These are phyloP conservation scores for Nemania sp. DNA, from an alignment of 2,329 filamentous ascomycete genomes.

Conservation along the genomic window DNA sequence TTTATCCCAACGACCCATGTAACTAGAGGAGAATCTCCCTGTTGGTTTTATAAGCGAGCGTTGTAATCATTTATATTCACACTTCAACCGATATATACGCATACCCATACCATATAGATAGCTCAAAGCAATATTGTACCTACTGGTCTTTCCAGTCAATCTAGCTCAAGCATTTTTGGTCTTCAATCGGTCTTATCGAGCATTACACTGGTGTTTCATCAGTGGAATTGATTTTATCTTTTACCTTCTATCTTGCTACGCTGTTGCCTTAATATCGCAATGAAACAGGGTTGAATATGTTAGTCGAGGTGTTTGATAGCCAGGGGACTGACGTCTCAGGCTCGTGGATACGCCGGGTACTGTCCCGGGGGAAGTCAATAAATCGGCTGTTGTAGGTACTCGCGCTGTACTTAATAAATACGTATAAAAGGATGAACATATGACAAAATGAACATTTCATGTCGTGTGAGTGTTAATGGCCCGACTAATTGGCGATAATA, in stretches of 20 bases:
- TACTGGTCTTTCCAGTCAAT: background rate
- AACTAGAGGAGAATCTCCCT: constrained; percentile 4
- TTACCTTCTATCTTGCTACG: background rate
- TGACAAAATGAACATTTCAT: background rate
- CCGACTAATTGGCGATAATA: background rate
- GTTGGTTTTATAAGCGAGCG: constrained; percentile 12
- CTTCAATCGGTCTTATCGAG: background rate
- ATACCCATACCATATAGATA: constrained; percentile 13
- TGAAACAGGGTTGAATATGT: background rate
- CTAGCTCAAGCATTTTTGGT: background rate
- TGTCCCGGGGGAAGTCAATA: background rate
- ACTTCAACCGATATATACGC: background rate
- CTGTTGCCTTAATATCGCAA: background rate
- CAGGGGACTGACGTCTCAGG: background rate
- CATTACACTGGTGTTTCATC: background rate
- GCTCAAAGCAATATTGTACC: background rate
- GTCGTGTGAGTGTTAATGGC: background rate
- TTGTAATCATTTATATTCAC: constrained; percentile 16
- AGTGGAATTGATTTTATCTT: background rate
- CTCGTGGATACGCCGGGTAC: background rate
- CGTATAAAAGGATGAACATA: background rate
- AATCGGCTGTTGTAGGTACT: background rate
- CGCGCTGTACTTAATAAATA: background rate
- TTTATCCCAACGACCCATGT: background rate
- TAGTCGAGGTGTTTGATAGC: background rate